These are phyloP conservation scores for Mimosa bimucronata DNA, from an alignment of 306 rosid genomes.

Conservation along the genomic window DNA sequence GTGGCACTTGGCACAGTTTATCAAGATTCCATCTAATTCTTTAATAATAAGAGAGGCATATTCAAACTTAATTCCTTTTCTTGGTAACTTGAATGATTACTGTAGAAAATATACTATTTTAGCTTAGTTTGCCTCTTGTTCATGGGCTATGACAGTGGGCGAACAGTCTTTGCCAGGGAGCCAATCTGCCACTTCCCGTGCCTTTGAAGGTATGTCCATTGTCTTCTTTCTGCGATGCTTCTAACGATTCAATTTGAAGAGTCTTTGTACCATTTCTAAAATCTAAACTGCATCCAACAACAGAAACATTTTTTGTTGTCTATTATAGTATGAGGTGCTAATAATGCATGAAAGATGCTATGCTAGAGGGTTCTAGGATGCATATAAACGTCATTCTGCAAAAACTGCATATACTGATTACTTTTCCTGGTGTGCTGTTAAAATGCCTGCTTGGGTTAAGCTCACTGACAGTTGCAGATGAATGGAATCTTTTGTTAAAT, in stretches of 20 bases:
- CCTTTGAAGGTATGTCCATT: conserved; percentile 72
- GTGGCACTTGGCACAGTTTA: background rate
- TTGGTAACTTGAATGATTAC: background rate
- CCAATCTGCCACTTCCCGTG: conserved; percentile 79
- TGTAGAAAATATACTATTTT: background rate
- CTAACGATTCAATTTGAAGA: background rate
- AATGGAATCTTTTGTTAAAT: conserved; percentile 8
- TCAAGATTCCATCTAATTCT: background rate
- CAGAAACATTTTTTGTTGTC: background rate
- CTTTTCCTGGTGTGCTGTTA: background rate
- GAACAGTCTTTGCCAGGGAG: conserved; percentile 93
- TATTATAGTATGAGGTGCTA: background rate
- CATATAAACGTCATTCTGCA: background rate
- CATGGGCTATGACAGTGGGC: conserved; percentile 73
- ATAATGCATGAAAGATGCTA: background rate
- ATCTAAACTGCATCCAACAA: background rate
- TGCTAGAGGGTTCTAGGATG: conserved; percentile 3
- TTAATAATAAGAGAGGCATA: background rate
- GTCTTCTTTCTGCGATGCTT: conserved; percentile 9
- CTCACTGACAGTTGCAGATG: background rate
- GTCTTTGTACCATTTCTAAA: background rate
- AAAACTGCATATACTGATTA: conserved; percentile 4
- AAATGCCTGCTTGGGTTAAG: background rate
- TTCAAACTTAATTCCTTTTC: background rate
- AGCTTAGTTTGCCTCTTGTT: background rate